Evolutionary conservation across 2,329 filamentous ascomycete species (phyloP), one percentile per base, ranked within the genome.

Genomic region (Basipetospora chlamydospora): DNA sequence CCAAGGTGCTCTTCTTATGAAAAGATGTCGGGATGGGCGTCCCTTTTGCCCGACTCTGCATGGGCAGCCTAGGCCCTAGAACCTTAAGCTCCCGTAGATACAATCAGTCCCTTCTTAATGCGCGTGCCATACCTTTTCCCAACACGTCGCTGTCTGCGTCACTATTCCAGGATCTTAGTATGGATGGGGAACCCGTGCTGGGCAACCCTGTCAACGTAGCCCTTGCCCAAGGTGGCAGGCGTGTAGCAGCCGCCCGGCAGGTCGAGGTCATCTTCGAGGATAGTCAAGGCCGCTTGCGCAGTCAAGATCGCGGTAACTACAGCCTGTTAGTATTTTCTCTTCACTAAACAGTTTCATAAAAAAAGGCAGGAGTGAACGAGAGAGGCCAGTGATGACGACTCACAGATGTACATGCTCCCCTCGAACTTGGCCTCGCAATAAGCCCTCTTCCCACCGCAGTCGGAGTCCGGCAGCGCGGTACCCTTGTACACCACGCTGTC

Each of bases 241-340:
- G 82, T 87, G 42, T 81, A 71, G 17, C 84, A 59, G 3, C 80
- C 81, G 13, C 80, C 80, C 2, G 63, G 63, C 10, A 83, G 57
- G 25, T 64, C 54, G 10, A 72, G 57, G 11, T 75, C 65, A 26
- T 80, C 76, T 40, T 78, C 63, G 12, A 85, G 57, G 22, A 87
- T 59, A 0, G 74, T 73, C 26, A 70, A 57, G 4, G 79, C 80
- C 10, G 69, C 80, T 46, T 84, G 66, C 2, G 68, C 66, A 11
- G 82, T 49, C 20, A 79, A 62, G 13, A 76, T 49, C 1, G 67
- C 81, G 4, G 80, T 85, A 35, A 83, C 74, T 78, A 26, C 8
- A n/a, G n/a, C n/a, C n/a, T n/a, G n/a, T n/a, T n/a, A n/a, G n/a
- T n/a, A n/a, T n/a, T n/a, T n/a, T n/a, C n/a, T n/a, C n/a, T n/a